Percentiles rank a stretch among this genome's conserved stretches.
phyloP scores from a whole-genome alignment of 768 basidiomycete genomes.

The Infundibulicybe gibba region DNA sequence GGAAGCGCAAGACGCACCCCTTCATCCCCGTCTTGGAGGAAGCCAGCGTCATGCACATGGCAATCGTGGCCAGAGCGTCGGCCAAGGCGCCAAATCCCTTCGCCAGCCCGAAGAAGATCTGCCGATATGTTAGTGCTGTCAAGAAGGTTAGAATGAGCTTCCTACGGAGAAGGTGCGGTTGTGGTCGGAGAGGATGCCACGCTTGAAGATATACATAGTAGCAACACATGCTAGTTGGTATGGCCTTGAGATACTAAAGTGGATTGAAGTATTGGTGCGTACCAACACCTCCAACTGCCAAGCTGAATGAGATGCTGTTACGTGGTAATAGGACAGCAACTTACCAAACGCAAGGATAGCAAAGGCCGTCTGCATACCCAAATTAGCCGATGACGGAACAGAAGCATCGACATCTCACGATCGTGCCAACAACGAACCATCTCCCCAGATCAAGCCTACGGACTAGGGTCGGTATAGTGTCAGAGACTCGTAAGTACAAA shows the following conservation, averaged over 20 bases:
- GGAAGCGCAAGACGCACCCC: constrained; percentile 22
- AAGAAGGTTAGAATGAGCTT: not conserved
- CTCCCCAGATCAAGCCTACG: constrained; percentile 9
- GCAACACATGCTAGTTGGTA: constrained; percentile 23
- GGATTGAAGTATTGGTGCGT: constrained; percentile 1
- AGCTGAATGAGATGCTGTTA: not conserved
- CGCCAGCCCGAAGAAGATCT: constrained; percentile 41
- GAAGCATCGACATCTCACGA: constrained; percentile 16
- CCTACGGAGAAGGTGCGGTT: constrained; percentile 25
- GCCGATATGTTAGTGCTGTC: not conserved
- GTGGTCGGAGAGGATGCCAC: constrained; percentile 24
- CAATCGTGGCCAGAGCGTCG: constrained; percentile 40
- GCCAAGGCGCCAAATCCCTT: constrained; percentile 41
- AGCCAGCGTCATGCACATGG: constrained; percentile 37
- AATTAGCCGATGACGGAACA: not conserved
- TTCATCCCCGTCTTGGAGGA: constrained; percentile 33
- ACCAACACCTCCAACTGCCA: constrained; percentile 25
- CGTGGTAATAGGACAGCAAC: not conserved
- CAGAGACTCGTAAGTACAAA: not conserved
- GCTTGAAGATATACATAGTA: constrained; percentile 29
- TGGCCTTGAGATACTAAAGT: not conserved
- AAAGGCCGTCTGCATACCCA: constrained; percentile 14
- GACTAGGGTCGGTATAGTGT: constrained; percentile 1
- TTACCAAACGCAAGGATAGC: constrained; percentile 26
- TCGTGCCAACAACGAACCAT: constrained; percentile 22